A percentile compares a stretch with the other conserved stretches of the same genome.
phyloP scores from a whole-genome alignment of 116 monocot species.

The Posidonia oceanica region DNA sequence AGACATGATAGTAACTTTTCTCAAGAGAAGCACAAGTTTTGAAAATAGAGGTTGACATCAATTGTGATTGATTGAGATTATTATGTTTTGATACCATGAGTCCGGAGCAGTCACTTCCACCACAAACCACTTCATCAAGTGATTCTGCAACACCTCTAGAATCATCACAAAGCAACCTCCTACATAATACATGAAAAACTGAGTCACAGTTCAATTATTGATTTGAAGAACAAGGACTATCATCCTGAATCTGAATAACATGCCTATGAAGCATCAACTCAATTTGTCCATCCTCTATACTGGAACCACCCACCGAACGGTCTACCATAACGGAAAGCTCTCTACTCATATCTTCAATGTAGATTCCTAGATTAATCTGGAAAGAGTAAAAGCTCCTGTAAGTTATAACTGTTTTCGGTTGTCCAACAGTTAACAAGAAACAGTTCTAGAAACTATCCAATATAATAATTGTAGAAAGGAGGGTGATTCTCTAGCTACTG shows the following conservation, averaged over 20 bases:
- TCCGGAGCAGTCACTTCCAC: constrained; percentile 41
- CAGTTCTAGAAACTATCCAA: neutral
- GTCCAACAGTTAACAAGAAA: too few species aligned
- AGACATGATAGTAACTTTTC: too few species aligned
- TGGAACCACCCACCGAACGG: constrained; percentile 78
- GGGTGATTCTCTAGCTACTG: too few species aligned
- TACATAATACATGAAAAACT: constrained; percentile 9
- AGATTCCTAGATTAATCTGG: constrained; percentile 96
- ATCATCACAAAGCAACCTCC: constrained; percentile 93
- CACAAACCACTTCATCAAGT: constrained; percentile 70
- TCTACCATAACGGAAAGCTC: constrained; percentile 91
- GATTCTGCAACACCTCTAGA: constrained; percentile 86
- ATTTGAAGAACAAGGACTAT: too few species aligned
- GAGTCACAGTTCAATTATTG: neutral
- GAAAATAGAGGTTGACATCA: too few species aligned
- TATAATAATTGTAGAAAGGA: too few species aligned
- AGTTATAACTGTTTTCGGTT: too few species aligned
- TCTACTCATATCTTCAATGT: constrained; percentile 48
- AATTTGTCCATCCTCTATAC: constrained; percentile 80
- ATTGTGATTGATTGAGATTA: too few species aligned
- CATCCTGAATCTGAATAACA: neutral
- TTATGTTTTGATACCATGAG: constrained; percentile 41
- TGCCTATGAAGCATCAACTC: constrained; percentile 97
- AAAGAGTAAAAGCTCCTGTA: constrained; percentile 6
- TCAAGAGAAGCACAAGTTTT: too few species aligned